phyloP scores from a whole-genome alignment of 1,284 basidiomycete genomes.

The Stereum hirsutum region DNA sequence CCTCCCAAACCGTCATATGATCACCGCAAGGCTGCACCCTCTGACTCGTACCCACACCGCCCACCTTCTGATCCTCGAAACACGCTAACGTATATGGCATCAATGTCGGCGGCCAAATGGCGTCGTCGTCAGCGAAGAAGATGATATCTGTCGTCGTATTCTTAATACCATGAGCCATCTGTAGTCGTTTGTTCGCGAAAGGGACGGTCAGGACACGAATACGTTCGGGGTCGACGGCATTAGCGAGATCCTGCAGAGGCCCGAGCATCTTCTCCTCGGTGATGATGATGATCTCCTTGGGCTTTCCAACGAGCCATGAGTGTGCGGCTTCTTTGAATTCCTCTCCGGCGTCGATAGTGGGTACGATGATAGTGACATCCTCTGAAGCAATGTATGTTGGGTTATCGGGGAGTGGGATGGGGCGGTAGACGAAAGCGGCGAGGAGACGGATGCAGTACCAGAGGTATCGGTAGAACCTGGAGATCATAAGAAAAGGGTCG shows the following conservation, averaged over 20 bases:
- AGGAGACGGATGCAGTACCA: constrained; percentile 82
- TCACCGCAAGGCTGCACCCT: constrained; percentile 75
- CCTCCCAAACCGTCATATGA: constrained; percentile 87
- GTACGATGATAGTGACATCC: constrained; percentile 92
- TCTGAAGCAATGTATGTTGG: constrained; percentile 84
- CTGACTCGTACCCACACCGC: constrained; percentile 86
- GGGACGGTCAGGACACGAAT: constrained; percentile 87
- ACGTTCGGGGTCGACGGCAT: constrained; percentile 73
- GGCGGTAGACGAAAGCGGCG: constrained; percentile 71
- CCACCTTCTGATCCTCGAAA: constrained; percentile 89
- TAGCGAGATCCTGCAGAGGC: constrained; percentile 79
- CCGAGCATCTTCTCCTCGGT: constrained; percentile 87
- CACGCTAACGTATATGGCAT: constrained; percentile 81
- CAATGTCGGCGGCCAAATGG: constrained; percentile 88
- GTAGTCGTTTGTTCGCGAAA: constrained; percentile 86
- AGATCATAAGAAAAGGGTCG: not conserved
- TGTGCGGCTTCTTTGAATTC: constrained; percentile 90
- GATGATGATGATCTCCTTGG: constrained; percentile 90
- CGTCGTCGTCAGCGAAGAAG: constrained; percentile 92
- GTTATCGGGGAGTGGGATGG: constrained; percentile 79
- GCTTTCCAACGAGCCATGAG: constrained; percentile 84
- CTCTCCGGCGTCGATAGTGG: constrained; percentile 90
- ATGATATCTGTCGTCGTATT: constrained; percentile 88
- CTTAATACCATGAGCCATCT: constrained; percentile 89
- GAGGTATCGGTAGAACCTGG: constrained; percentile 80